These are phyloP conservation scores for Neofusicoccum laricinum DNA, from an alignment of 2,329 filamentous ascomycete genomes.

Conservation along the genomic window DNA sequence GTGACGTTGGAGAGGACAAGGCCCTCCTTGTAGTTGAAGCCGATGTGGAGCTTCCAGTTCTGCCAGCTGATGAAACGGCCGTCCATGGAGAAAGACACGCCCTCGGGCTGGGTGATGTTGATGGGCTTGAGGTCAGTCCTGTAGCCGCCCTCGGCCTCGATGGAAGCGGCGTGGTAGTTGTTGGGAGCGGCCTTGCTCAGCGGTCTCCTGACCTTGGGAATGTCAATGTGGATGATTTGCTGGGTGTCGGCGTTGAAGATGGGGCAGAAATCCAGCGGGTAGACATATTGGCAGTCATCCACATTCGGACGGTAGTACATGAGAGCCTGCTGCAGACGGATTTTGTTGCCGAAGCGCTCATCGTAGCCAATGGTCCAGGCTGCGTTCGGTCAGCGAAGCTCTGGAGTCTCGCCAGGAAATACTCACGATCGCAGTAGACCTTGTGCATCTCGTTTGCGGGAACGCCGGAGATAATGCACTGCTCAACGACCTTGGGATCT, in stretches of 20 bases:
- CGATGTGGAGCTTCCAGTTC: constrained; percentile 89
- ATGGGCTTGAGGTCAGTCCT: constrained; percentile 79
- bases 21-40: constrained; percentile 93
- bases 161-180: constrained; percentile 74
- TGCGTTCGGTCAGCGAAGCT: constrained; percentile 28
- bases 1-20: constrained; percentile 88
- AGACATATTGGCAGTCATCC: constrained; percentile 88
- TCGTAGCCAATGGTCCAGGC: constrained; percentile 95
- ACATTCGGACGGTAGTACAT: constrained; percentile 91
- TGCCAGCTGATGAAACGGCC: constrained; percentile 80
- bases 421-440: constrained; percentile 83
- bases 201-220: constrained; percentile 73
- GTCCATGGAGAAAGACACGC: constrained; percentile 78
- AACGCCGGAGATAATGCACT: constrained; percentile 80
- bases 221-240: constrained; percentile 77
- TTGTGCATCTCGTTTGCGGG: constrained; percentile 85
- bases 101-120: constrained; percentile 83
- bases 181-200: constrained; percentile 68
- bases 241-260: constrained; percentile 81
- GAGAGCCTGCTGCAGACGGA: constrained; percentile 83
- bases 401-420: neutral
- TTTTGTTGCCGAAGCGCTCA: constrained; percentile 75
- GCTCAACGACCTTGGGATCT: constrained; percentile 84
- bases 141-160: constrained; percentile 73
- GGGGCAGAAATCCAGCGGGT: constrained; percentile 88